A percentile compares a stretch with the other conserved stretches of the same genome.
Evolutionary conservation across 257 asterid genomes (phyloP).

Genomic region (Jacaranda mimosifolia): DNA sequence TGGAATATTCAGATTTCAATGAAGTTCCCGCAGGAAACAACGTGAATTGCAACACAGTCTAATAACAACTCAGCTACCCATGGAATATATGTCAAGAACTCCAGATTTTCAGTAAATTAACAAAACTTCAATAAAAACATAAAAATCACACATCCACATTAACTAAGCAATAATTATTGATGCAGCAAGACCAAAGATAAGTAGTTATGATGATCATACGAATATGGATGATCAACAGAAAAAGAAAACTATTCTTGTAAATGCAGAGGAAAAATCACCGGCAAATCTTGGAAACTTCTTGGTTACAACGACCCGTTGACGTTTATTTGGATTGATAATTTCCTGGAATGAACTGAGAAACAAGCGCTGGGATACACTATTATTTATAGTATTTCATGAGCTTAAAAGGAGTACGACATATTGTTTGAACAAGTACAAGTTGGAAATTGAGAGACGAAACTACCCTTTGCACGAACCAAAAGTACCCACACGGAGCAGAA

Average conservation of each 20-base stretch:
- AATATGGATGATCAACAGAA: slow-evolving; percentile 4
- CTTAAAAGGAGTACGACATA: slow-evolving; percentile 28
- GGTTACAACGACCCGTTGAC: slow-evolving; percentile 35
- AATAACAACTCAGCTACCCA: neutral
- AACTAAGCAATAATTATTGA: slow-evolving; percentile 12
- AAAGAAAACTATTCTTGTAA: neutral
- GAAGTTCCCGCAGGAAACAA: neutral
- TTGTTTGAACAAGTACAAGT: slow-evolving; percentile 33
- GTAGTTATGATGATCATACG: slow-evolving; percentile 14
- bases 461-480: slow-evolving; percentile 21
- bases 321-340: slow-evolving; percentile 8
- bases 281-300: slow-evolving; percentile 27
- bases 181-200: neutral
- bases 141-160: neutral
- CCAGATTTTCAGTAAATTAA: slow-evolving; percentile 20
- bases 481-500: neutral
- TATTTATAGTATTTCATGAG: slow-evolving; percentile 34
- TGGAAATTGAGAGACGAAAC: slow-evolving; percentile 27
- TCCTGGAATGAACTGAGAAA: slow-evolving; percentile 32
- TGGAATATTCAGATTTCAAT: slow-evolving; percentile 6
- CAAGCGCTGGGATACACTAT: neutral
- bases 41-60: neutral
- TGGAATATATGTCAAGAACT: neutral
- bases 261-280: slow-evolving; percentile 33
- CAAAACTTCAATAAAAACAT: neutral